Conservation (phyloP, 306 rosid species). For the Elaeagnus macrophylla region DNA sequence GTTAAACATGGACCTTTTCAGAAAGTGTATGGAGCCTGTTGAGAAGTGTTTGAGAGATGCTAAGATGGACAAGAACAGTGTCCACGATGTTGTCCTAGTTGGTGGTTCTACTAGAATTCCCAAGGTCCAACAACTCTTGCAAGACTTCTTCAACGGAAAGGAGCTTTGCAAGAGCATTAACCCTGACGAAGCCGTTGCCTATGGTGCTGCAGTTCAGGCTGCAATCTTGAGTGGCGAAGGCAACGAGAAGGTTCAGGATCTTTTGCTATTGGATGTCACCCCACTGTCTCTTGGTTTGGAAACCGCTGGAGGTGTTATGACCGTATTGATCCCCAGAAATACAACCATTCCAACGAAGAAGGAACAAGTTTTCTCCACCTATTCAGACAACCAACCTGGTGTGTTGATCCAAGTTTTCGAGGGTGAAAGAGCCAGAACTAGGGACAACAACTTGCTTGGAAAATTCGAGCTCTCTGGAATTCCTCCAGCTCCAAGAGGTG, state of each 20-base stretch:
- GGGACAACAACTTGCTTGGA: constrained; percentile 64
- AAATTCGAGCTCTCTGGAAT: constrained; percentile 70
- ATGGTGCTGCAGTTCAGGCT: constrained; percentile 72
- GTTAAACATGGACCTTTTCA: constrained; percentile 67
- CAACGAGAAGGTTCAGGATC: constrained; percentile 65
- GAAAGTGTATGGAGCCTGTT: constrained; percentile 72
- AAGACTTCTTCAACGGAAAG: constrained; percentile 71
- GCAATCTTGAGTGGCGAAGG: constrained; percentile 72
- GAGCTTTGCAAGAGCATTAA: constrained; percentile 67
- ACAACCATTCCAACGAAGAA: constrained; percentile 70
- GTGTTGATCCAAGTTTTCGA: constrained; percentile 71
- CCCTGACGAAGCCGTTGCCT: constrained; percentile 68
- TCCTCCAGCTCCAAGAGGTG: constrained; percentile 73
- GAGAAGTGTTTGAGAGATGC: constrained; percentile 72
- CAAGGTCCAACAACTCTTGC: constrained; percentile 62
- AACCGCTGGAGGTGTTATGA: constrained; percentile 77
- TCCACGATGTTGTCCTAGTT: constrained; percentile 71
- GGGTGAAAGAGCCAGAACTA: constrained; percentile 61
- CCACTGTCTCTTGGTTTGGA: constrained; percentile 62
- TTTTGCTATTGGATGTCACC: constrained; percentile 63
- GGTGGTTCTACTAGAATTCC: constrained; percentile 85
- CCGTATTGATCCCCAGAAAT: constrained; percentile 61
- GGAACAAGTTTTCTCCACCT: constrained; percentile 64
- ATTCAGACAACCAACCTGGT: constrained; percentile 65
- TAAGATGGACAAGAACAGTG: constrained; percentile 63